These are phyloP conservation scores for Lachnum nothofagi DNA, from an alignment of 2,329 filamentous ascomycete species.

Conservation along the genomic window DNA sequence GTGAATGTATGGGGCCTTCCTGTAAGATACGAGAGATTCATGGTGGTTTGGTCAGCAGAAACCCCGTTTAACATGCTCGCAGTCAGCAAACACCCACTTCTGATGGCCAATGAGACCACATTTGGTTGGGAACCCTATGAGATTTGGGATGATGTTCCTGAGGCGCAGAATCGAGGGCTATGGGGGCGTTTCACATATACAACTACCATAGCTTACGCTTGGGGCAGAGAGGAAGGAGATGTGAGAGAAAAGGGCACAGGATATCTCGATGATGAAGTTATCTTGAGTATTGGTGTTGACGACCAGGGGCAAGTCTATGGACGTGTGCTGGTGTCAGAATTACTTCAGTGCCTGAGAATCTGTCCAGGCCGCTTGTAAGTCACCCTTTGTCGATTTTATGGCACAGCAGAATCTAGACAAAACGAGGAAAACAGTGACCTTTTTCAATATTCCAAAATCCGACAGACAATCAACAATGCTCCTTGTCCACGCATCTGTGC, in stretches of 20 bases:
- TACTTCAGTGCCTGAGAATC: constrained; percentile 35
- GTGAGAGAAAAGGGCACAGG: constrained; percentile 33
- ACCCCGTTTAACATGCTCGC: constrained; percentile 35
- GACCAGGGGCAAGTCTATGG: constrained; percentile 35
- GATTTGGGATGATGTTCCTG: constrained; percentile 32
- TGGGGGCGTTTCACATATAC: constrained; percentile 37
- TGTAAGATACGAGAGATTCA: constrained; percentile 36
- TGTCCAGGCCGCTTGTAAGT: constrained; percentile 45
- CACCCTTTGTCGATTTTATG: too few species aligned
- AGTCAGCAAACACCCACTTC: constrained; percentile 33
- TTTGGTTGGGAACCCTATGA: constrained; percentile 33
- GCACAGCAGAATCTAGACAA: too few species aligned
- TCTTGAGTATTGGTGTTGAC: constrained; percentile 36
- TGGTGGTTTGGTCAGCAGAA: constrained; percentile 35
- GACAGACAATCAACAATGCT: too few species aligned
- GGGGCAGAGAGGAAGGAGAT: constrained; percentile 31
- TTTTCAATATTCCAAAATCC: too few species aligned
- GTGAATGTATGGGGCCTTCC: constrained; percentile 33
- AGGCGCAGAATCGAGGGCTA: constrained; percentile 15
- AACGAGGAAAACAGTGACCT: too few species aligned
- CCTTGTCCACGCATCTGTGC: not conserved
- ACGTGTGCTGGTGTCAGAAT: constrained; percentile 29
- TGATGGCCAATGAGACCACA: constrained; percentile 35
- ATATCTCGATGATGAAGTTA: constrained; percentile 37
- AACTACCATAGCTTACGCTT: constrained; percentile 36